Base-by-base conservation (phyloP, 306 rosid species). In the Cucurbita argyrosperma region DNA sequence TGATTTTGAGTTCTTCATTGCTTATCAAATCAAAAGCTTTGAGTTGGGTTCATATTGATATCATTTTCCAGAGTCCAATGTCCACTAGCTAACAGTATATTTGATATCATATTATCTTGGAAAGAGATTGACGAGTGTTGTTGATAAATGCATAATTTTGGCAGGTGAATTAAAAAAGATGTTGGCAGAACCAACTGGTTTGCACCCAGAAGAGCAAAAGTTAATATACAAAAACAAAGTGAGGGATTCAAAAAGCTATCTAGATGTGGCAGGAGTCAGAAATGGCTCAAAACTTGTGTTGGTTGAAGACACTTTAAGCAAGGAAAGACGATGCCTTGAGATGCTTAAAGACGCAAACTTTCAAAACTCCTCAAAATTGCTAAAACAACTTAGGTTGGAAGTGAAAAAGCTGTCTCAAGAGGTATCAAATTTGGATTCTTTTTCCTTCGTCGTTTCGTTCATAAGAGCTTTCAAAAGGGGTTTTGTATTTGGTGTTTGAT, bases 91-190 rank as follows among this genome's bases (percentile, higher is more conserved):
- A 26, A 26, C 26, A 26, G 1, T 26, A 1, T 26, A 26, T 26
- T 26, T 26, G 26, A 26, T 26, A 26, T 26, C 26, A 26, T 26
- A 26, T 26, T 26, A 1, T 26, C 26, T 26, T 26, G 61, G 16
- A 51, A 5, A 15, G 19, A 8, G 16, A 38, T 43, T 26, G 35
- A 55, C 5, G 45, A 30, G 51, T 35, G 45, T 15, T 51, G 23
- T 73, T 40, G 35, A 30, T 30, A n/a, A 46, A 63, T 53, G 74
- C 50, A 53, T 14, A 52, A 49, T 16, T 53, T 66, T 45, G 21
- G 86, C 85, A 93, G 98, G 97, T 71, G 94, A 93, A 53, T 80
- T 93, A 89, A 93, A 93, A 90, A 90, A 90, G 74, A 69, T 84
- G 83, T 78, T 93, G 80, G 78, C 85, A 51, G 90, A 72, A 55